These are phyloP conservation scores for Paecilomyces dactylethromorphus DNA, from an alignment of 2,329 filamentous ascomycete genomes.

Conservation along the genomic window DNA sequence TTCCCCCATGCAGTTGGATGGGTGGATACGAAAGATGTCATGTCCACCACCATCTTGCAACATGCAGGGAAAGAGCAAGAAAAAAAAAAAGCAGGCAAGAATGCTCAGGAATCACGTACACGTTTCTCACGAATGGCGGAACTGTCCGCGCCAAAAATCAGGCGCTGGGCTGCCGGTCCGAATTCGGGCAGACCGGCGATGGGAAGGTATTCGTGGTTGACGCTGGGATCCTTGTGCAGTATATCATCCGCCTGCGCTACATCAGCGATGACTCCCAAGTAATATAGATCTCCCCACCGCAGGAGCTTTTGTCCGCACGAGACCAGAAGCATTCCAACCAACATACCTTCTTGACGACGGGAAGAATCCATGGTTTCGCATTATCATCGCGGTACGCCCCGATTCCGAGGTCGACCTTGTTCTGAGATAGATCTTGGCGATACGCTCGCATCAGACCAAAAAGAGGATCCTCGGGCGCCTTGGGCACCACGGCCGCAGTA, in stretches of 20 bases:
- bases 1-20: too few relatives aligned
- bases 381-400: slow-evolving; percentile 93
- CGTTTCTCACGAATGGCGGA: slow-evolving; percentile 80
- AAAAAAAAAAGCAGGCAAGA: too few relatives aligned
- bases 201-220: slow-evolving; percentile 98
- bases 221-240: slow-evolving; percentile 76
- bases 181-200: slow-evolving; percentile 84
- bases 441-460: slow-evolving; percentile 90
- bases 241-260: slow-evolving; percentile 73
- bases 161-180: slow-evolving; percentile 82
- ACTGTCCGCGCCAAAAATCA: slow-evolving; percentile 74
- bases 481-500: slow-evolving; percentile 68
- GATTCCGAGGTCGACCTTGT: slow-evolving; percentile 92
- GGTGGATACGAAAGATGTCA: neutral
- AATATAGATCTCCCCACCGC: neutral
- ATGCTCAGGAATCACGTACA: slow-evolving; percentile 28
- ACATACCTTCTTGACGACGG: slow-evolving; percentile 86
- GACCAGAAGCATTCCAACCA: neutral
- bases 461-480: slow-evolving; percentile 89
- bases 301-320: neutral
- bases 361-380: slow-evolving; percentile 94
- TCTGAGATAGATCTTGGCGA: slow-evolving; percentile 64
- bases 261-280: neutral
- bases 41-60: neutral
- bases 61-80: slow-evolving; percentile 1